Evolutionary conservation across 345 rosid species (phyloP), one percentile per base, ranked within the genome.

Genomic region (Brassica napus): DNA sequence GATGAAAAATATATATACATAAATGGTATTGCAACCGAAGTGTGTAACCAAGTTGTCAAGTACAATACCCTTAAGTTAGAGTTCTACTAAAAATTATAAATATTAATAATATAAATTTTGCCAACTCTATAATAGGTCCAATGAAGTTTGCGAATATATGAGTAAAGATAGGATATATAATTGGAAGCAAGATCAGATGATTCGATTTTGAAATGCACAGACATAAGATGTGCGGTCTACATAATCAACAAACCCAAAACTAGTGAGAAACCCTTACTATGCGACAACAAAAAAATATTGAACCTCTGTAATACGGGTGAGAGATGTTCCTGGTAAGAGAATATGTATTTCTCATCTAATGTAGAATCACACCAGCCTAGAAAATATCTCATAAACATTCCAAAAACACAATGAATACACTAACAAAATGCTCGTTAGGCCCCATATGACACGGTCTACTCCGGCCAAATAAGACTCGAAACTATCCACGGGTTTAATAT

Each of bases 381-480:
- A 54, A 52, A 26, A 35, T 55, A 65, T 39, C 52, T 55, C 37
- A 28, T 14, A 54, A 71, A 55, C 58, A 77, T 70, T 49, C 5
- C 15, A 8, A 10, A 37, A 37, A 42, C 21, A 49, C 23, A 35
- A 44, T 0, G 54, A 15, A 4, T 52, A 69, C 6, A 47, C 26
- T 32, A 4, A 63, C 28, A 12, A 31, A 31, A 55, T 39, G 44
- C 64, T 26, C 7, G 59, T 30, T 71, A 57, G 37, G 60, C 61
- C 55, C 68, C 47, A 5, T 34, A 42, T 14, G 8, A 69, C 6
- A 30, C 16, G 71, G 68, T 42, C 72, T 44, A 42, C 34, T 68
- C 58, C 39, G 69, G 37, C 52, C 59, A 49, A 77, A 77, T 63
- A 77, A 68, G 32, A 74, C 47, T 67, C 55, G 63, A 61, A 73